phyloP scores from a whole-genome alignment of 139 green algal species.

The Diplosphaera chodatii region DNA sequence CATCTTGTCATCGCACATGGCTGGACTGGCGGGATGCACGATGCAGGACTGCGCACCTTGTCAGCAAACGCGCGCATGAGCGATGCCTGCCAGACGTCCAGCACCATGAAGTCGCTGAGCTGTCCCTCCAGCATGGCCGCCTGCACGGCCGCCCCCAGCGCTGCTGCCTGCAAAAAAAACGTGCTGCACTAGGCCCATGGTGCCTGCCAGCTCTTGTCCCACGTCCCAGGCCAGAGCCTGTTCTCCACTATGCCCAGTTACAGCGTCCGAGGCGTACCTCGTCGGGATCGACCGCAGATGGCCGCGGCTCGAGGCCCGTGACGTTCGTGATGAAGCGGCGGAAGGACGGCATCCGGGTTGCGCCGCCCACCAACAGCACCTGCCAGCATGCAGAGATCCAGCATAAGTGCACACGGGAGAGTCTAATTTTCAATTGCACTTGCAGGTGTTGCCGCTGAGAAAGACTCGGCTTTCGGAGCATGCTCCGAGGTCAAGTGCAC shows the following conservation, averaged over 20 bases:
- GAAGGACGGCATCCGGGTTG: constrained; percentile 78
- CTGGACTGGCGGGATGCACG: too few relatives aligned
- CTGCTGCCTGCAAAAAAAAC: constrained; percentile 69
- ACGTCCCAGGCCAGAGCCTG: too few relatives aligned
- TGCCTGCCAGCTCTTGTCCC: too few relatives aligned
- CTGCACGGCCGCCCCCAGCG: constrained; percentile 77
- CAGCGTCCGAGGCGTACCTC: constrained; percentile 21
- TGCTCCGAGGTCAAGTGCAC: too few relatives aligned
- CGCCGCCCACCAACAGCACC: constrained; percentile 81
- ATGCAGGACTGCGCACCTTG: not conserved
- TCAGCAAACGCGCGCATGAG: constrained; percentile 73
- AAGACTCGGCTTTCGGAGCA: too few relatives aligned
- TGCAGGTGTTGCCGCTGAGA: too few relatives aligned
- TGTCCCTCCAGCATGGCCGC: constrained; percentile 74
- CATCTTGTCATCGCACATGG: too few relatives aligned
- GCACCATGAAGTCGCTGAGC: constrained; percentile 72
- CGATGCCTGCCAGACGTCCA: constrained; percentile 66
- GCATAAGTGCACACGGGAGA: too few relatives aligned
- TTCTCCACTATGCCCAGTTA: too few relatives aligned
- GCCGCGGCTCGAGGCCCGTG: constrained; percentile 60
- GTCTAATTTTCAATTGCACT: too few relatives aligned
- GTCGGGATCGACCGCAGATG: constrained; percentile 64
- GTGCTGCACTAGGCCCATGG: too few relatives aligned
- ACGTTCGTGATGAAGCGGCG: constrained; percentile 75
- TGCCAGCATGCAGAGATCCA: too few relatives aligned